phyloP scores from a whole-genome alignment of 768 basidiomycete species.

The Kwoniella sp. region DNA sequence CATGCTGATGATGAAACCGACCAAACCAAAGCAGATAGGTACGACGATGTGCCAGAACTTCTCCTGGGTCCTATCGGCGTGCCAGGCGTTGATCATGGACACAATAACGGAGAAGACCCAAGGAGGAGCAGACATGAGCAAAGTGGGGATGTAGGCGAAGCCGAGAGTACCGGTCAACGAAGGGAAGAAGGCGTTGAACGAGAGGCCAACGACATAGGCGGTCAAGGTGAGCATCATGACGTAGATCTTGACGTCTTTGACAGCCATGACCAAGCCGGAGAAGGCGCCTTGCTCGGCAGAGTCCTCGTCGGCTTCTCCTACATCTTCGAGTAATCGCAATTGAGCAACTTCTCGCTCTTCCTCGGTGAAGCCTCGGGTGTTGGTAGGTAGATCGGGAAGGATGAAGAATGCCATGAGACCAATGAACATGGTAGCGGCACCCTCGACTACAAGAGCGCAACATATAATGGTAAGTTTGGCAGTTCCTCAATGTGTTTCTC shows the following conservation, averaged over 20 bases:
- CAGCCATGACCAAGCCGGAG: constrained; percentile 63
- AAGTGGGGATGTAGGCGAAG: constrained; percentile 63
- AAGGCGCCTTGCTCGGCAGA: constrained; percentile 56
- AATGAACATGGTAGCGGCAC: constrained; percentile 65
- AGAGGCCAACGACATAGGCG: constrained; percentile 63
- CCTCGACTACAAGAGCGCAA: constrained; percentile 66
- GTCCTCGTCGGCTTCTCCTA: constrained; percentile 62
- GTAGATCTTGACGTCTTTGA: constrained; percentile 83
- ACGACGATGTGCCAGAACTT: constrained; percentile 70
- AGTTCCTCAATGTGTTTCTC: constrained; percentile 56
- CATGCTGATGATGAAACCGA: constrained; percentile 60
- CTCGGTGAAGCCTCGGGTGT: constrained; percentile 50
- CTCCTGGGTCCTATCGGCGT: constrained; percentile 72
- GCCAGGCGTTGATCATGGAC: constrained; percentile 60
- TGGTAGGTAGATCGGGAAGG: constrained; percentile 49
- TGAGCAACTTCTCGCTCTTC: constrained; percentile 52
- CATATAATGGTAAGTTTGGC: neutral
- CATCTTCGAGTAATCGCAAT: constrained; percentile 43
- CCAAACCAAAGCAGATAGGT: constrained; percentile 60
- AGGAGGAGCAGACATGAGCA: constrained; percentile 77
- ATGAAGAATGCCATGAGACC: constrained; percentile 70
- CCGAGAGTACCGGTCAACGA: constrained; percentile 68
- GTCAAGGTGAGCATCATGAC: constrained; percentile 66
- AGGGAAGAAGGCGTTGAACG: constrained; percentile 70
- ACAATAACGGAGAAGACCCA: constrained; percentile 58